Base-by-base conservation (phyloP, 176 grass and related monocot genomes). In the Rhynchospora pubera region DNA sequence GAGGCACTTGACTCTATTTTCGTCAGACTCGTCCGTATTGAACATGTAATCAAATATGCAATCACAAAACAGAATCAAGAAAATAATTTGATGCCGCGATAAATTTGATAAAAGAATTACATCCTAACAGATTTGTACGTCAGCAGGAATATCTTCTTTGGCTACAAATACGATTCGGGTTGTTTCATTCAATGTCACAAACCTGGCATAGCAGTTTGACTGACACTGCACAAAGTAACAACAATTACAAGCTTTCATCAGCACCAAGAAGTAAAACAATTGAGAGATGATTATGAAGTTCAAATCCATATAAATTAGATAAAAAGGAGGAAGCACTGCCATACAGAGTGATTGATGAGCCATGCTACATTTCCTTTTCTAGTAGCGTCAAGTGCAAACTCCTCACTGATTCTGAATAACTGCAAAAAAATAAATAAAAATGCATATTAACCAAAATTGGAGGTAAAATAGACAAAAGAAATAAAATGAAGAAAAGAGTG, bases 351-450 rank as follows among this genome's bases (percentile, higher is more conserved):
- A 51, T 97, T 97, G 65, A 97, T 94, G 58, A 97, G 76, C 4
- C 89, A 91, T 4, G 91, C 91, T 82, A 90, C 90, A 74, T 94
- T 97, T 84, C 94, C 94, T 91, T 89, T 92, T 78, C 89, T 83
- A 14, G 94, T 97, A 52, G 94, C 94, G 70, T 97, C 94, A 62
- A 97, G 79, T 10, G 94, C 94, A 21, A 94, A 85, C 68, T 97
- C 95, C 84, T 94, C 95, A n/a, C 91, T 94, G 77, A 97, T 91
- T 87, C 92, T 97, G 85, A 94, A 97, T 19, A 97, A 62, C 92
- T 97, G 85, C 82, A 86, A 7, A 78, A 81, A 14, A 23, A 63
- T 7, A 8, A 83, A 83, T 2, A 6, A 65, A 70, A 52, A 43
- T 21, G 46, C 22, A 72, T 45, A 46, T 84, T 72, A 70, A 45